Percentiles rank a stretch among this genome's conserved stretches.
Evolutionary conservation across 352 stramenopile species (phyloP).

Genomic region (Phytophthora ohioensis): DNA sequence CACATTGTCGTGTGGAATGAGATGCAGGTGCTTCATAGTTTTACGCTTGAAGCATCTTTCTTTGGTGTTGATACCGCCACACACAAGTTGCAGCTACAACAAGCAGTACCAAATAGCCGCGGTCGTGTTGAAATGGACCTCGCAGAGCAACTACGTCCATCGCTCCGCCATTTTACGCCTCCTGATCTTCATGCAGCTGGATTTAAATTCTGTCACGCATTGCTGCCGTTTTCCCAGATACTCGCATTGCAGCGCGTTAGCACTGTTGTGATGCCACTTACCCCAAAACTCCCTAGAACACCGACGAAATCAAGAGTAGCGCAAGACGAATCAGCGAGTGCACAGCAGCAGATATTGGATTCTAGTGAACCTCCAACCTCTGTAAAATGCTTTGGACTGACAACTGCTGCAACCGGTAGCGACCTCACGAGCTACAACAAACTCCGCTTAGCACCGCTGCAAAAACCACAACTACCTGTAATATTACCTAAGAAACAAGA

Average conservation of each 20-base stretch:
- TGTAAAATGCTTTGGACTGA: conserved; percentile 25
- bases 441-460: conserved; percentile 35
- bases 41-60: conserved; percentile 83
- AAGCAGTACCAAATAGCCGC: conserved; percentile 15
- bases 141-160: conserved; percentile 11
- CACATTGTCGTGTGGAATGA: conserved; percentile 77
- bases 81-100: conserved; percentile 22
- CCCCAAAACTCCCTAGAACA: not conserved
- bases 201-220: conserved; percentile 57
- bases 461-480: conserved; percentile 10
- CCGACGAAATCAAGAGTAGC: conserved; percentile 1
- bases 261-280: not conserved
- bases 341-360: conserved; percentile 5
- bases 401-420: not conserved
- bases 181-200: conserved; percentile 63
- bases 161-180: conserved; percentile 56
- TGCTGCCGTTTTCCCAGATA: conserved; percentile 72
- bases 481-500: conserved; percentile 10
- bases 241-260: conserved; percentile 50
- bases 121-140: conserved; percentile 27
- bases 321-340: not conserved
- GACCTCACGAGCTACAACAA: conserved; percentile 28
- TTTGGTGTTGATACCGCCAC: conserved; percentile 54
- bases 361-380: conserved; percentile 8
- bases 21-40: conserved; percentile 74